These are phyloP conservation scores for Nicotiana noctiflora DNA, from an alignment of 257 asterid species.

Conservation along the genomic window DNA sequence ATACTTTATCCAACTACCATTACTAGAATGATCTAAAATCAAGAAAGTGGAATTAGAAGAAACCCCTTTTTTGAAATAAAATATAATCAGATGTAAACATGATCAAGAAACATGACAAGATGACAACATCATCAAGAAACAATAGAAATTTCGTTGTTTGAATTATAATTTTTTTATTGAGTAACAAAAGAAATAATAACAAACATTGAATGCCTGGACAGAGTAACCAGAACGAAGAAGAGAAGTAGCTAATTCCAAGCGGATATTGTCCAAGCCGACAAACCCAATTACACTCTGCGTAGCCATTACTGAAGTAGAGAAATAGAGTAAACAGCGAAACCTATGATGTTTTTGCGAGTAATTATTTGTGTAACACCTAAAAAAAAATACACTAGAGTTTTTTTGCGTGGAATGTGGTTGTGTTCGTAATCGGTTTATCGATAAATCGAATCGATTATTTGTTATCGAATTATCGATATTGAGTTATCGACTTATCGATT, in stretches of 20 bases:
- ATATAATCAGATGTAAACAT: background rate
- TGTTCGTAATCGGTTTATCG: too few relatives aligned
- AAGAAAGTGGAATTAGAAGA: background rate
- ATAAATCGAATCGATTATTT: too few relatives aligned
- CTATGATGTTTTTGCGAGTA: too few relatives aligned
- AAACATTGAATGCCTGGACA: conserved; percentile 77
- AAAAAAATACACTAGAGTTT: too few relatives aligned
- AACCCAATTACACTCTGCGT: conserved; percentile 47
- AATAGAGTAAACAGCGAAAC: background rate
- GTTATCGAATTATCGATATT: too few relatives aligned
- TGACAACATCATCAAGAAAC: background rate
- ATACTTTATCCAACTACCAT: too few relatives aligned
- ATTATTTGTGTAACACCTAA: background rate
- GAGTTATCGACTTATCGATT: too few relatives aligned
- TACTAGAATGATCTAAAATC: background rate
- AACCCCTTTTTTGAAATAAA: background rate
- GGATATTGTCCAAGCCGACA: conserved; percentile 69
- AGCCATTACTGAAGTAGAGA: conserved; percentile 36
- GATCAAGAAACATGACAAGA: background rate
- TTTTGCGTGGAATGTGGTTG: too few relatives aligned
- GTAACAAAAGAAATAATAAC: background rate
- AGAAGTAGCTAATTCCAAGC: conserved; percentile 67
- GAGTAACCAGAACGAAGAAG: conserved; percentile 56
- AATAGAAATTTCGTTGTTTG: background rate
- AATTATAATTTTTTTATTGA: background rate